Percentiles rank a stretch among this genome's conserved stretches.
Evolutionary conservation across 139 green algal species (phyloP).

Genomic region (Chlamydomonas eustigma): DNA sequence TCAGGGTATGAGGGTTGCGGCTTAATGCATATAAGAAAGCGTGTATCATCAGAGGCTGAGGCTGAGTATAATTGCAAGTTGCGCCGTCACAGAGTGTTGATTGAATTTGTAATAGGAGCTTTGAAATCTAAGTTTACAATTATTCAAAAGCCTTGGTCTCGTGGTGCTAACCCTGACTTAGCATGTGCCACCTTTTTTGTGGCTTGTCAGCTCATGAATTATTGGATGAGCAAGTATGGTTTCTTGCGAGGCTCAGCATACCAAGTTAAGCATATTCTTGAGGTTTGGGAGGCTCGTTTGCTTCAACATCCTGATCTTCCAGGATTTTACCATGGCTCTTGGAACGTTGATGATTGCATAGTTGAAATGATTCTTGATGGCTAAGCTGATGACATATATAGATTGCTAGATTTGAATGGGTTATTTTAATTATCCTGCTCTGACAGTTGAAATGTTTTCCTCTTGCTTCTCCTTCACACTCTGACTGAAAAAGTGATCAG

Average conservation of each 20-base stretch:
- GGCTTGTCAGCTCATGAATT: neutral
- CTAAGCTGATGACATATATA: neutral
- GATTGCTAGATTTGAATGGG: neutral
- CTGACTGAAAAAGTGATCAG: too few species aligned
- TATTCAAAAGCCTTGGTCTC: neutral
- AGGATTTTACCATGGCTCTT: neutral
- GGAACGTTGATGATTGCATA: neutral
- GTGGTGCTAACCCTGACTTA: neutral
- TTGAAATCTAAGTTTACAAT: neutral
- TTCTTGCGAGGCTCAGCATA: neutral
- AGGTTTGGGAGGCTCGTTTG: too few species aligned
- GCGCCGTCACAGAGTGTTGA: neutral
- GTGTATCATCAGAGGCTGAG: neutral
- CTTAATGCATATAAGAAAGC: neutral
- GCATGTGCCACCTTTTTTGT: neutral
- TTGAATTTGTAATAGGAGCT: neutral
- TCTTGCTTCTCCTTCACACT: too few species aligned
- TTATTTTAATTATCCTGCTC: too few species aligned
- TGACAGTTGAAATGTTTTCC: too few species aligned
- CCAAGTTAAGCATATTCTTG: too few species aligned
- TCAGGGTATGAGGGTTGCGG: neutral
- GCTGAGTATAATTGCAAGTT: neutral
- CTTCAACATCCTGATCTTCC: too few species aligned
- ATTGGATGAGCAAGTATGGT: neutral
- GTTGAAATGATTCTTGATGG: neutral